These are phyloP conservation scores for Mycena polygramma DNA, from an alignment of 768 basidiomycete genomes.

Conservation along the genomic window DNA sequence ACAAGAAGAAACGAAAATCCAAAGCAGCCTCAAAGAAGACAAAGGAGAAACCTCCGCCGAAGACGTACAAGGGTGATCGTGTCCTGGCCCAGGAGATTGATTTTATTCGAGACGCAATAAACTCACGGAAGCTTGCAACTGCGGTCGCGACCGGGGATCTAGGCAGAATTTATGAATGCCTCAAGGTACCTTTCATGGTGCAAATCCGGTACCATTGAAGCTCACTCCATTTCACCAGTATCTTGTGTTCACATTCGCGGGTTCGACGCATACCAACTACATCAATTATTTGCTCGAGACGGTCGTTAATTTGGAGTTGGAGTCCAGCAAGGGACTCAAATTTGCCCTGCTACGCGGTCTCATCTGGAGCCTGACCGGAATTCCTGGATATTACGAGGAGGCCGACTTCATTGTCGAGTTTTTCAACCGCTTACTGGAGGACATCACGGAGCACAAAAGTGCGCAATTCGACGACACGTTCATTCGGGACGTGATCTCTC, in stretches of 20 bases:
- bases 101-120: conserved; percentile 42
- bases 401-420: conserved; percentile 51
- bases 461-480: conserved; percentile 46
- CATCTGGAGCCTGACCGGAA: conserved; percentile 2
- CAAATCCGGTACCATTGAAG: no score
- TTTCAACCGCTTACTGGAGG: conserved; percentile 48
- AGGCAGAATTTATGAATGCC: conserved; percentile 46
- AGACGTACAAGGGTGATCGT: conserved; percentile 36
- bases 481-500: conserved; percentile 45
- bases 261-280: conserved; percentile 50
- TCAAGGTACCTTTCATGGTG: conserved; percentile 42
- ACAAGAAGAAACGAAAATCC: no score
- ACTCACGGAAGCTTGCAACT: conserved; percentile 44
- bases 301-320: conserved; percentile 46
- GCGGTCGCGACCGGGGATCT: conserved; percentile 49
- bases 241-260: conserved; percentile 51
- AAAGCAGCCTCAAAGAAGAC: neutral
- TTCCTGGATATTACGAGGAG: conserved; percentile 26
- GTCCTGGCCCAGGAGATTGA: conserved; percentile 43
- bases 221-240: conserved; percentile 22
- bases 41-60: neutral
- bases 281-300: conserved; percentile 49
- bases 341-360: conserved; percentile 43
- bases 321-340: conserved; percentile 41
- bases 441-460: conserved; percentile 42